A percentile compares a stretch with the other conserved stretches of the same genome.
phyloP scores from a whole-genome alignment of 78 protist species.

The Dictyostelium intermedium region DNA sequence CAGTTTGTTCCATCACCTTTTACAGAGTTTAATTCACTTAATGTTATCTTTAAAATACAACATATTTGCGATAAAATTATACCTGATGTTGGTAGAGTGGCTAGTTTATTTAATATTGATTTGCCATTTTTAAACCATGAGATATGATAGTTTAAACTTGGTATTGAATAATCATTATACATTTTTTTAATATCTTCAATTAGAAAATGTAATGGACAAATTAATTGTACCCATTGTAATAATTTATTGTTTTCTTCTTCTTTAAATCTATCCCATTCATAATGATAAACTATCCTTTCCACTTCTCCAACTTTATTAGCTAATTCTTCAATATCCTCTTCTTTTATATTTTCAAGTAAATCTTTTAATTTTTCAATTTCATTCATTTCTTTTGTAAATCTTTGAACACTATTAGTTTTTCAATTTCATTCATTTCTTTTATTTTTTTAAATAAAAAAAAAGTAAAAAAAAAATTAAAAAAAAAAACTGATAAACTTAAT shows the following conservation, averaged over 20 bases:
- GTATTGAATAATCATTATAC: not conserved
- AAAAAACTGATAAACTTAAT: too few species aligned
- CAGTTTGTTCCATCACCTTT: not conserved
- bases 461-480: too few species aligned
- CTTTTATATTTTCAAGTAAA: not conserved
- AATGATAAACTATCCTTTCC: not conserved
- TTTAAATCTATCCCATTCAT: not conserved
- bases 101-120: not conserved
- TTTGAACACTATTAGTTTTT: too few species aligned
- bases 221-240: not conserved
- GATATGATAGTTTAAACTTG: not conserved
- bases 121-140: not conserved
- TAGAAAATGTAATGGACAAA: not conserved
- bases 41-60: not conserved
- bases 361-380: not conserved
- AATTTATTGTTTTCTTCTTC: too few species aligned
- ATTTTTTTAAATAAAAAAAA: too few species aligned
- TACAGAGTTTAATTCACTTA: not conserved
- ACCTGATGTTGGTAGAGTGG: not conserved
- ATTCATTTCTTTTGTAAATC: too few species aligned
- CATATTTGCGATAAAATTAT: not conserved
- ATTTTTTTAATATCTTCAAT: not conserved
- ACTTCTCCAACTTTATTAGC: not conserved
- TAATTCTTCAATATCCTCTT: not conserved
- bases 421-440: too few species aligned